A percentile compares a stretch with the other conserved stretches of the same genome.
These are phyloP conservation scores for Schwanniomyces sp. DNA, from an alignment of 805 yeast species.

Conservation along the genomic window DNA sequence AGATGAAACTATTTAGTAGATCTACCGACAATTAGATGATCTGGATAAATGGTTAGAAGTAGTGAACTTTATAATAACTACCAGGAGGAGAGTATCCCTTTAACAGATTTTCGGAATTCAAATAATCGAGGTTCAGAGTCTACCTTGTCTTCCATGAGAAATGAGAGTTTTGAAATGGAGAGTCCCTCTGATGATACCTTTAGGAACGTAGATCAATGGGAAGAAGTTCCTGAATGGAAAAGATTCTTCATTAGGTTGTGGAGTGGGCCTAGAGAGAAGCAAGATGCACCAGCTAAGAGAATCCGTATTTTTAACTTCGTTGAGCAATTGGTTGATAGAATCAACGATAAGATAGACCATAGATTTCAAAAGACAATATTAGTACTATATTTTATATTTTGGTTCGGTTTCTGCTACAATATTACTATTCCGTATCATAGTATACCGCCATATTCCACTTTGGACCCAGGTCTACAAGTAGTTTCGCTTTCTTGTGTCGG, in stretches of 20 bases:
- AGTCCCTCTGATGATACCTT: neutral
- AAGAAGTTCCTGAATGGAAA: neutral
- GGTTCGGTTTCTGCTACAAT: slow-evolving; percentile 43
- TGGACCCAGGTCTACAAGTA: slow-evolving; percentile 25
- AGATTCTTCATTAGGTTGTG: slow-evolving; percentile 37
- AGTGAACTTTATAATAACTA: neutral
- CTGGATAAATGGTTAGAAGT: neutral
- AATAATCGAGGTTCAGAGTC: neutral
- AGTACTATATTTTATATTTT: slow-evolving; percentile 40
- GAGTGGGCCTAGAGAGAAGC: slow-evolving; percentile 54
- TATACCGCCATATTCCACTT: slow-evolving; percentile 31
- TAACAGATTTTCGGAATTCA: neutral
- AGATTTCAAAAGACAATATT: slow-evolving; percentile 27
- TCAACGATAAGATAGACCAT: slow-evolving; percentile 27
- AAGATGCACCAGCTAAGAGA: slow-evolving; percentile 49
- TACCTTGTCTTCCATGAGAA: neutral
- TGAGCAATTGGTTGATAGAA: slow-evolving; percentile 45
- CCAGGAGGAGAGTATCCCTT: neutral
- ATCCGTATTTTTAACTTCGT: slow-evolving; percentile 12
- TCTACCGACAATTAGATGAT: neutral
- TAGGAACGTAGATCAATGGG: neutral
- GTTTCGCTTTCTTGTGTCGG: slow-evolving; percentile 50
- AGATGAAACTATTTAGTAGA: too few relatives aligned
- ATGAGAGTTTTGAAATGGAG: neutral
- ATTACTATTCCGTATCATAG: slow-evolving; percentile 48